Percentiles rank a stretch among this genome's conserved stretches.
Evolutionary conservation across 169 alveolate genomes (phyloP).

Genomic region (Plasmodium inui): DNA sequence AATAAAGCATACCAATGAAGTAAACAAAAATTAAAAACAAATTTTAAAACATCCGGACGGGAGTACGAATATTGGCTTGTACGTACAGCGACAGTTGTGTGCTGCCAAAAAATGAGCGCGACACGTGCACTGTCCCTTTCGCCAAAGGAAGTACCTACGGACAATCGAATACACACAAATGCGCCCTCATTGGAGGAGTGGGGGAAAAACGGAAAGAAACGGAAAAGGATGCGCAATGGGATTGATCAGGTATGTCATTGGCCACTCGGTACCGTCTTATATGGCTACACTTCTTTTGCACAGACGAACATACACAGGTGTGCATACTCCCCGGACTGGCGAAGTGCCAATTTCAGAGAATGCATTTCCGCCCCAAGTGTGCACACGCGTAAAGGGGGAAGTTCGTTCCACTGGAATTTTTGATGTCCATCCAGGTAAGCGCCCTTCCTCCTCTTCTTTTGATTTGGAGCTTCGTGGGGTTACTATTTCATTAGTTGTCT

Average conservation of each 20-base stretch:
- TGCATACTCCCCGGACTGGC: background rate
- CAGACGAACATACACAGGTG: background rate
- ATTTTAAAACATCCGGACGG: background rate
- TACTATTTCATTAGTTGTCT: slow-evolving; percentile 1
- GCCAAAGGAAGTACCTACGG: background rate
- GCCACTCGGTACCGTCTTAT: background rate
- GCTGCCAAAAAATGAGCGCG: background rate
- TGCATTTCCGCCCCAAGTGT: background rate
- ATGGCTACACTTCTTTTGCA: background rate
- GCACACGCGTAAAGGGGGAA: background rate
- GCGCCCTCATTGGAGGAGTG: background rate
- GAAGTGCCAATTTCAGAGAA: background rate
- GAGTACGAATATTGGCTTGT: background rate
- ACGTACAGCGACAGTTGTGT: slow-evolving; percentile 6
- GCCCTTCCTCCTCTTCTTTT: background rate
- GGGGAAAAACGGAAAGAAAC: background rate
- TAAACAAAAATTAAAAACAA: slow-evolving; percentile 3
- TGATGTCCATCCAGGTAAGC: background rate
- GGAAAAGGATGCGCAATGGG: background rate
- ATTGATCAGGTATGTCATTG: background rate
- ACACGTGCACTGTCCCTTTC: background rate
- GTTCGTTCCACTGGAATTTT: background rate
- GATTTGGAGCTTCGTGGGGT: background rate
- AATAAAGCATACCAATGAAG: background rate
- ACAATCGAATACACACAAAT: background rate